These are phyloP conservation scores for Crithidia sp. DNA, from an alignment of 208 protist species.

Conservation along the genomic window DNA sequence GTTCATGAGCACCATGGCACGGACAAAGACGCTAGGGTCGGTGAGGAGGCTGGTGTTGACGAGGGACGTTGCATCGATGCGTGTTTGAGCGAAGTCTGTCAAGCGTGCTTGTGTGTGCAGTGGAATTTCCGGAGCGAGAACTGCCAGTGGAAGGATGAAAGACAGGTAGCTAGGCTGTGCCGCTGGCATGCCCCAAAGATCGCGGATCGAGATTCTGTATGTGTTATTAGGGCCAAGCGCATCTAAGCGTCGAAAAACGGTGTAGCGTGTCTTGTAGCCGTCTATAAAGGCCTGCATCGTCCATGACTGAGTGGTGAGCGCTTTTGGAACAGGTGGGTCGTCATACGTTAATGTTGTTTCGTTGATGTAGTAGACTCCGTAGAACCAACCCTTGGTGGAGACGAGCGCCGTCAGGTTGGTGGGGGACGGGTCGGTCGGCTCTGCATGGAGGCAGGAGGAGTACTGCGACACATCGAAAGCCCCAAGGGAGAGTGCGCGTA, in stretches of 20 bases:
- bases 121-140: no score
- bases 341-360: background rate
- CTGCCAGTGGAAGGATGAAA: no score
- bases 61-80: background rate
- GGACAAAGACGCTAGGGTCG: background rate
- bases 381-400: background rate
- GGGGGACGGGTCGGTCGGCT: background rate
- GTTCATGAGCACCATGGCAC: slow-evolving; percentile 7
- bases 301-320: background rate
- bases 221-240: background rate
- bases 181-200: background rate
- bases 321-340: background rate
- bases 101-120: background rate
- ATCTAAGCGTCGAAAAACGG: background rate
- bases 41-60: background rate
- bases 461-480: background rate
- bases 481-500: background rate
- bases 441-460: background rate
- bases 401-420: background rate
- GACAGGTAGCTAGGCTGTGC: no score
- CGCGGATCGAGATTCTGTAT: background rate
- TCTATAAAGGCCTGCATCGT: background rate
- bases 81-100: background rate
- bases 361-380: slow-evolving; percentile 1
- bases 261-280: background rate